phyloP scores from a whole-genome alignment of 441 rosid species.

The Flueggea neowawraea region DNA sequence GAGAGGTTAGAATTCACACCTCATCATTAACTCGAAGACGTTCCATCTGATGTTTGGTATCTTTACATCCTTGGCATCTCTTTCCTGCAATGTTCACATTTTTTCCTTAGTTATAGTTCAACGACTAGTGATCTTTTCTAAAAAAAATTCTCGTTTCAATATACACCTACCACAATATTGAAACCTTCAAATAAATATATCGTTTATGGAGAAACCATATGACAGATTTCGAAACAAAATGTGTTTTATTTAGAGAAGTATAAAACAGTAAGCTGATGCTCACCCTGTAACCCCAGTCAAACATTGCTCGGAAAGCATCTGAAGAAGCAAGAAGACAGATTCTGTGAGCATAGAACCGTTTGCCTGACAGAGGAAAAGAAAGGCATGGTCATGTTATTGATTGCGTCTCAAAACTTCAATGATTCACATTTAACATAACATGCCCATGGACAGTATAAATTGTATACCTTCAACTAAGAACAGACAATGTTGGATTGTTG shows the following conservation, averaged over 20 bases:
- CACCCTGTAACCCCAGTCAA: slow-evolving; percentile 98
- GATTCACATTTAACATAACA: too few species aligned
- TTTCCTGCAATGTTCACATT: slow-evolving; percentile 54
- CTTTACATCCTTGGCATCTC: slow-evolving; percentile 86
- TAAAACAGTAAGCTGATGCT: slow-evolving; percentile 12
- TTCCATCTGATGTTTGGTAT: slow-evolving; percentile 99
- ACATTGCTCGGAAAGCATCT: slow-evolving; percentile 98
- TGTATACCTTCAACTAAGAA: slow-evolving; percentile 89
- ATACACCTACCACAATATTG: too few species aligned
- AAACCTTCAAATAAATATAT: too few species aligned
- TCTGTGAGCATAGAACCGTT: slow-evolving; percentile 88
- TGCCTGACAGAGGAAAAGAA: slow-evolving; percentile 44
- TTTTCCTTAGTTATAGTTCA: background rate
- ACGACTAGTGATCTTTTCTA: too few species aligned
- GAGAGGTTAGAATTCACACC: slow-evolving; percentile 33
- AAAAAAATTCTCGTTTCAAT: too few species aligned
- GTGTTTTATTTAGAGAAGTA: background rate
- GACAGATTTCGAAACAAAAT: background rate
- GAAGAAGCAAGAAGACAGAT: slow-evolving; percentile 98
- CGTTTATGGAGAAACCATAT: too few species aligned
- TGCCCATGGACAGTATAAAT: background rate
- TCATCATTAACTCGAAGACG: slow-evolving; percentile 99
- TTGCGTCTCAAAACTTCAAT: background rate
- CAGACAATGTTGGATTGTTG: slow-evolving; percentile 85
- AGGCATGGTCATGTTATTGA: background rate